Evolutionary conservation across 805 yeast genomes (phyloP), one percentile per base, ranked within the genome.

Genomic region (Lipomyces yamadae): DNA sequence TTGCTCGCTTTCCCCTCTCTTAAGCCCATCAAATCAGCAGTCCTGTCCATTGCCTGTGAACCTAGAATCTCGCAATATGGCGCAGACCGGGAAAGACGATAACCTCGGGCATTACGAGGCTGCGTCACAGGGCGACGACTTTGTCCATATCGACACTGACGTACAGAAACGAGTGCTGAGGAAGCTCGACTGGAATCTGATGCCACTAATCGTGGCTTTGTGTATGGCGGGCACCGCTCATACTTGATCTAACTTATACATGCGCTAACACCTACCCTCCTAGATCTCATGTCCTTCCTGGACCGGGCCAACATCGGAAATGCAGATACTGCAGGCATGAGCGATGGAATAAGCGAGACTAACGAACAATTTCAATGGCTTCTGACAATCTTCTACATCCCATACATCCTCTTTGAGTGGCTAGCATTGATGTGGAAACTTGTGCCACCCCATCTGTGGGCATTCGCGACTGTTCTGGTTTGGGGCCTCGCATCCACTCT

Each of bases 251-350:
- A 1, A 11, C 32, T 11, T 50, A 2, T 30, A 10, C 6, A 24
- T 13, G 3, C 10, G 55, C 55, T 50, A 50, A 50, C 32, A 32
- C 24, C 55, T 35, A 29, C 1, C 24, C 24, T 24, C 55, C 32
- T 50, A 50, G 55, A 82, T 66, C 74, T 82, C 34, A 79, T 81
- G 70, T 81, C 82, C 29, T 58, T 42, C 55, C 34, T 58, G 29
- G 61, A 58, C 54, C 52, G 61, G 1, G 11, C 61, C 29, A 58
- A 58, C 24, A 81, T 82, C 57, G 79, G 82, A 10, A 82, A 83
- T 70, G 85, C 85, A 6, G 79, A 81, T 68, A 79, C 83, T 2
- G 80, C 80, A 63, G 83, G 83, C 11, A 73, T 83, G 61, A 82
- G 78, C 35, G 73, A 65, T 6, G 83, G 81, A 62, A 72, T 83